phyloP scores from a whole-genome alignment of 1,284 basidiomycete species.

The Trametes pubescens region DNA sequence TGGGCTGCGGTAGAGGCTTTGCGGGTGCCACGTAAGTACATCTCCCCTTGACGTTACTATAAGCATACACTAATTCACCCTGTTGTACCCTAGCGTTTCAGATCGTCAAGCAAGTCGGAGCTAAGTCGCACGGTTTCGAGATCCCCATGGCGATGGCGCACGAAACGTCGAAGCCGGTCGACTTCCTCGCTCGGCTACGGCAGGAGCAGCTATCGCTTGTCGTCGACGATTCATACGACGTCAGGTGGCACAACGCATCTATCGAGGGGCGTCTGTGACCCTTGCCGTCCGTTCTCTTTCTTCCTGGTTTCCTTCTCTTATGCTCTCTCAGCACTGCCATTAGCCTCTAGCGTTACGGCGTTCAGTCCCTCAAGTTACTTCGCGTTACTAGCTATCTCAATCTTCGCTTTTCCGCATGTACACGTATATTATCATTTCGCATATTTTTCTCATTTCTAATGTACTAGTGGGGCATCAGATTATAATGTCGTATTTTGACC shows the following conservation, averaged over 20 bases:
- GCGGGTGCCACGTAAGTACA: constrained; percentile 14
- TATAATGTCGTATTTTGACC: neutral
- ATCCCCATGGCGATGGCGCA: constrained; percentile 12
- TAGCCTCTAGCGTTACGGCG: too few relatives aligned
- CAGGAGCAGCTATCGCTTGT: constrained; percentile 16
- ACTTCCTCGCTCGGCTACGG: constrained; percentile 18
- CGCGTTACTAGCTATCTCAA: too few relatives aligned
- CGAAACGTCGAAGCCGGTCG: constrained; percentile 6
- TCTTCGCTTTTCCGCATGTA: too few relatives aligned
- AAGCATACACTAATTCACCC: neutral
- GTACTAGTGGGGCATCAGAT: neutral
- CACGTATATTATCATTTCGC: neutral
- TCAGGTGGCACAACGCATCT: constrained; percentile 11
- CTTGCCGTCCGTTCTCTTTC: neutral
- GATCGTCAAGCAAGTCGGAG: constrained; percentile 8
- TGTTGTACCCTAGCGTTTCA: constrained; percentile 10
- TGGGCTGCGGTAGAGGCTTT: constrained; percentile 19
- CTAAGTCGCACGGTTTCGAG: constrained; percentile 17
- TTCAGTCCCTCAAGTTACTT: too few relatives aligned
- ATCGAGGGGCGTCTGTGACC: constrained; percentile 1
- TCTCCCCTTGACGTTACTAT: neutral
- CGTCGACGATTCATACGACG: constrained; percentile 26
- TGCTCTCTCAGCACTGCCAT: too few relatives aligned
- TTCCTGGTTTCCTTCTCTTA: neutral
- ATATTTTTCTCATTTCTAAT: too few relatives aligned